phyloP scores from a whole-genome alignment of 495 filamentous ascomycete species.

The Clohesyomyces aquaticus region DNA sequence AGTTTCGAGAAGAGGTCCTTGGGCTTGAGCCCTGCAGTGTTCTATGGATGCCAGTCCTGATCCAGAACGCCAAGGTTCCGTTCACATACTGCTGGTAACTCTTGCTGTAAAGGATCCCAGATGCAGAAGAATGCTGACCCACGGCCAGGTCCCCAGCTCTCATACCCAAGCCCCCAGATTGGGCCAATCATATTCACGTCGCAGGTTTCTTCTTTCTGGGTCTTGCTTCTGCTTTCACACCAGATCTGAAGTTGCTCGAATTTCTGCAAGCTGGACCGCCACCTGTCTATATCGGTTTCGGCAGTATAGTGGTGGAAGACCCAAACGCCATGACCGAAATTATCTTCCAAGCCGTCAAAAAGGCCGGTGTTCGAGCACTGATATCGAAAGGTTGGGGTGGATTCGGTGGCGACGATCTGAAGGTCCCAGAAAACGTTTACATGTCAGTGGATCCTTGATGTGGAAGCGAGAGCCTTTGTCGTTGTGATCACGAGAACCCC shows the following conservation, averaged over 20 bases:
- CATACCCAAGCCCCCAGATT: slow-evolving; percentile 79
- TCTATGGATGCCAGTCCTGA: slow-evolving; percentile 67
- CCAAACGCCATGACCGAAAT: slow-evolving; percentile 76
- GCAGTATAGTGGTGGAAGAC: slow-evolving; percentile 89
- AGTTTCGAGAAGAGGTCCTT: slow-evolving; percentile 67
- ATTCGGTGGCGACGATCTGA: slow-evolving; percentile 60
- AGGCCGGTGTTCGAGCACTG: slow-evolving; percentile 83
- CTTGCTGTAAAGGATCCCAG: too few relatives aligned
- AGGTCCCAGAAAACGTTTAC: too few relatives aligned
- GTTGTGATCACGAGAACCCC: too few relatives aligned
- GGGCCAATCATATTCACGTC: slow-evolving; percentile 70
- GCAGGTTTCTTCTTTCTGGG: slow-evolving; percentile 77
- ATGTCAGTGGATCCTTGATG: too few relatives aligned
- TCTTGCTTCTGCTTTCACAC: slow-evolving; percentile 65
- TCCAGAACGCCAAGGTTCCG: slow-evolving; percentile 68
- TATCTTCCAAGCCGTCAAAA: slow-evolving; percentile 88
- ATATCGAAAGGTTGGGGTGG: slow-evolving; percentile 84
- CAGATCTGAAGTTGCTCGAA: slow-evolving; percentile 60
- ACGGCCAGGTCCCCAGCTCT: slow-evolving; percentile 75
- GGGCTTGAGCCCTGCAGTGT: slow-evolving; percentile 69
- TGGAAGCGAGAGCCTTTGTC: too few relatives aligned
- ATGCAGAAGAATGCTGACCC: too few relatives aligned
- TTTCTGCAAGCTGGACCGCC: slow-evolving; percentile 70
- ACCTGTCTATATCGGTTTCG: slow-evolving; percentile 95
- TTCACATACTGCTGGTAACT: slow-evolving; percentile 82